A percentile compares a stretch with the other conserved stretches of the same genome.
Evolutionary conservation across 2,329 filamentous ascomycete genomes (phyloP).

Genomic region (Sarocladium oryzae): DNA sequence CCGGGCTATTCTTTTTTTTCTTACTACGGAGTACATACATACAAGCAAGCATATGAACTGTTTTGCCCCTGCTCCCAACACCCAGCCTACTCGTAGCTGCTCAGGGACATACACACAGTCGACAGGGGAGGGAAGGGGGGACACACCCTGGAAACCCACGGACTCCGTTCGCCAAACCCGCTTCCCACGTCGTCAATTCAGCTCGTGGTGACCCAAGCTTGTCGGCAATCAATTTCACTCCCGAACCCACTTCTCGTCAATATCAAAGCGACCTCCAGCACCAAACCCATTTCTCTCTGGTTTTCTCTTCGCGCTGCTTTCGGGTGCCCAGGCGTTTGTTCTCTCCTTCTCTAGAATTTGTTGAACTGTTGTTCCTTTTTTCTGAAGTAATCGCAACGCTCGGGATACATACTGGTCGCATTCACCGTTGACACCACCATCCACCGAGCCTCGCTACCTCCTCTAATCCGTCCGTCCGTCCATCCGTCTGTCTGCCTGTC

Average conservation of each 20-base stretch:
- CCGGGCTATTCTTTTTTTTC: too few relatives aligned
- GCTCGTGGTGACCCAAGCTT: not conserved
- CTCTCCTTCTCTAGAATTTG: not conserved
- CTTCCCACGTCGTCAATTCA: slow-evolving; percentile 9
- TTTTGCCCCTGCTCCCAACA: too few relatives aligned
- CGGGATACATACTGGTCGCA: too few relatives aligned
- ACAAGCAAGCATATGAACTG: too few relatives aligned
- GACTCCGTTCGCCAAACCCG: slow-evolving; percentile 2
- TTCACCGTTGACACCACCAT: not conserved
- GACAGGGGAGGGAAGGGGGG: slow-evolving; percentile 5
- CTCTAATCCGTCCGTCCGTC: not conserved
- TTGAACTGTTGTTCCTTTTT: not conserved
- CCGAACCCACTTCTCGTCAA: slow-evolving; percentile 7
- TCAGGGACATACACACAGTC: not conserved
- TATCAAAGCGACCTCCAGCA: slow-evolving; percentile 8
- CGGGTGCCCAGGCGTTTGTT: not conserved
- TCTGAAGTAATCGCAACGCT: too few relatives aligned
- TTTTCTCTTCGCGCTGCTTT: slow-evolving; percentile 2
- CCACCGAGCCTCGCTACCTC: not conserved
- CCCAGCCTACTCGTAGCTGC: too few relatives aligned
- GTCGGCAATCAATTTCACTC: slow-evolving; percentile 9
- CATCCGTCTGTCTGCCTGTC: too few relatives aligned
- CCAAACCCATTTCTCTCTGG: not conserved
- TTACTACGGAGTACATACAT: too few relatives aligned
- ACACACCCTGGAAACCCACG: not conserved